Conservation (phyloP, 2,329 filamentous ascomycete species). For the Aspergillus floridensis region DNA sequence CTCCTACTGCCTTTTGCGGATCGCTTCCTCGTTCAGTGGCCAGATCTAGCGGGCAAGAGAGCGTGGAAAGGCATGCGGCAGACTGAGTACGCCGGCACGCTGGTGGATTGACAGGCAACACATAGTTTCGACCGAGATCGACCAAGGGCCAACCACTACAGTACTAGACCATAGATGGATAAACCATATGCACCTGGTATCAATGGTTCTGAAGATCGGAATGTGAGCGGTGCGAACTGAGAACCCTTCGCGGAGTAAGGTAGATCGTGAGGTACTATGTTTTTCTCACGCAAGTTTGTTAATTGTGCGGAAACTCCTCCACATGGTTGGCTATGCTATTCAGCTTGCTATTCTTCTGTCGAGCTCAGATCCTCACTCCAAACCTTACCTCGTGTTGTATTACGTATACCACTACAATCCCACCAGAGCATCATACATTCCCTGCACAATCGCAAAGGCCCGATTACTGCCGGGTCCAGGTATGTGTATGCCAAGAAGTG, state of each 20-base stretch:
- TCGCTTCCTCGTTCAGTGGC: slow-evolving; percentile 80
- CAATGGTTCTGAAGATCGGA: neutral
- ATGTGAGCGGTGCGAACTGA: neutral
- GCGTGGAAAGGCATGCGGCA: slow-evolving; percentile 40
- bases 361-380: neutral
- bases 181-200: neutral
- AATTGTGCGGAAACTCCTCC: neutral
- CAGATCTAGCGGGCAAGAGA: slow-evolving; percentile 53
- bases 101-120: slow-evolving; percentile 31
- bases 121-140: neutral
- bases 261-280: neutral
- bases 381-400: neutral
- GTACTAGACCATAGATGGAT: neutral
- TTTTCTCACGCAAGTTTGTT: neutral
- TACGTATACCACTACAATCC: neutral
- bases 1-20: slow-evolving; percentile 72
- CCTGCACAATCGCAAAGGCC: slow-evolving; percentile 60
- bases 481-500: slow-evolving; percentile 32
- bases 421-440: slow-evolving; percentile 57
- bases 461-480: slow-evolving; percentile 65
- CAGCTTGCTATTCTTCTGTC: neutral
- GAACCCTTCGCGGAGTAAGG: neutral
- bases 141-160: too few relatives aligned
- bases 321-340: neutral
- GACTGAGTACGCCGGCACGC: slow-evolving; percentile 40